phyloP scores from a whole-genome alignment of 2,329 filamentous ascomycete genomes.

The Pleomassaria siparia region DNA sequence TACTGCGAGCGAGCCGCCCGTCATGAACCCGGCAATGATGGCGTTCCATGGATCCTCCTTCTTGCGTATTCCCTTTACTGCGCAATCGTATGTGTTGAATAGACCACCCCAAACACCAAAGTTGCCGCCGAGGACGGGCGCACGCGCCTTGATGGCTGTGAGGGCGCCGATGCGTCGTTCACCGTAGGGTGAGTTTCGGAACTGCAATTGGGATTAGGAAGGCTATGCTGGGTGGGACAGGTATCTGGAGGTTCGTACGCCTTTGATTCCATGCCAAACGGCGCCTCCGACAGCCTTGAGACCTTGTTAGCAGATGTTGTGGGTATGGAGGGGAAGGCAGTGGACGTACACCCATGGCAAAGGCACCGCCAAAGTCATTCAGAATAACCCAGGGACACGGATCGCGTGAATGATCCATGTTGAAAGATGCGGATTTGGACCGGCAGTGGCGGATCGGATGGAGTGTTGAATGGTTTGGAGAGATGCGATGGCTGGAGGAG shows the following conservation, averaged over 20 bases:
- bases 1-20: slow-evolving; percentile 77
- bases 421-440: slow-evolving; percentile 7
- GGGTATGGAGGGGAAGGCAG: not conserved
- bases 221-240: not conserved
- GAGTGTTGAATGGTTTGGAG: not conserved
- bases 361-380: slow-evolving; percentile 96
- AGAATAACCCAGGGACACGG: slow-evolving; percentile 96
- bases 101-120: slow-evolving; percentile 95
- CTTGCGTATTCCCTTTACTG: slow-evolving; percentile 78
- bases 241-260: slow-evolving; percentile 63
- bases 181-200: slow-evolving; percentile 61
- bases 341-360: slow-evolving; percentile 85
- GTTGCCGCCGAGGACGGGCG: slow-evolving; percentile 91
- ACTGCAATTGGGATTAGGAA: slow-evolving; percentile 23
- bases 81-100: slow-evolving; percentile 92
- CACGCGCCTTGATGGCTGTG: slow-evolving; percentile 93
- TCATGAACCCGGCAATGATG: slow-evolving; percentile 95
- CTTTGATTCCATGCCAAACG: slow-evolving; percentile 97
- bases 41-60: slow-evolving; percentile 98
- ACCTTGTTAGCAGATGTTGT: slow-evolving; percentile 12
- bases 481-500: slow-evolving; percentile 1
- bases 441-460: not conserved
- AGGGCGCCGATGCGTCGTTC: slow-evolving; percentile 89
- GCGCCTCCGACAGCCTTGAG: slow-evolving; percentile 47
- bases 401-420: slow-evolving; percentile 94